phyloP scores from a whole-genome alignment of 371 early-diverging fungal genomes.

The Mortierella sp. region DNA sequence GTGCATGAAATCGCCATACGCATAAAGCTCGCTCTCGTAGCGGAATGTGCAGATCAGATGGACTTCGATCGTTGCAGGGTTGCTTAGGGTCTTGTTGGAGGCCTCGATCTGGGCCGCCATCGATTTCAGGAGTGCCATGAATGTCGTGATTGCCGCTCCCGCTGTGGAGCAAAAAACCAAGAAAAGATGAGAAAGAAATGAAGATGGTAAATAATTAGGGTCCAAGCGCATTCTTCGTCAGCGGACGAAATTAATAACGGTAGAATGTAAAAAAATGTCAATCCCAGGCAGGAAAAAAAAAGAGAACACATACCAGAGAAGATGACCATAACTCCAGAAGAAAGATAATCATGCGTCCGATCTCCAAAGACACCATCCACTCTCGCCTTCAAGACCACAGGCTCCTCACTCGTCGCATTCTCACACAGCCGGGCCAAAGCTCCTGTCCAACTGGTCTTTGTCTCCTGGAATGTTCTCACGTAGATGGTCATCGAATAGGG shows the following conservation, averaged over 20 bases:
- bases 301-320: conserved; percentile 33
- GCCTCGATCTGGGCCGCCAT: conserved; percentile 52
- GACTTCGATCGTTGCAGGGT: conserved; percentile 21
- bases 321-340: conserved; percentile 34
- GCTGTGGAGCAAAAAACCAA: conserved; percentile 5
- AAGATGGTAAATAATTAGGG: background rate
- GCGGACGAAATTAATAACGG: background rate
- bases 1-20: conserved; percentile 52
- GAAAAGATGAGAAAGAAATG: background rate
- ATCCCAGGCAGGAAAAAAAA: no score
- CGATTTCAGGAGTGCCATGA: conserved; percentile 45
- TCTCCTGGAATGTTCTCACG: conserved; percentile 39
- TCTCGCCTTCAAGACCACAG: conserved; percentile 21
- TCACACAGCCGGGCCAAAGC: conserved; percentile 33
- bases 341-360: conserved; percentile 42
- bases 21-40: conserved; percentile 48
- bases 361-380: conserved; percentile 54
- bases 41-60: conserved; percentile 51
- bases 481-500: conserved; percentile 53
- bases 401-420: conserved; percentile 10
- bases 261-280: no score
- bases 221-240: background rate
- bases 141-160: conserved; percentile 50
- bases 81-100: background rate
- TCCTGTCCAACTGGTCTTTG: conserved; percentile 40